phyloP scores from a whole-genome alignment of 192 early-diverging fungal species.

The Coemansia sp. region DNA sequence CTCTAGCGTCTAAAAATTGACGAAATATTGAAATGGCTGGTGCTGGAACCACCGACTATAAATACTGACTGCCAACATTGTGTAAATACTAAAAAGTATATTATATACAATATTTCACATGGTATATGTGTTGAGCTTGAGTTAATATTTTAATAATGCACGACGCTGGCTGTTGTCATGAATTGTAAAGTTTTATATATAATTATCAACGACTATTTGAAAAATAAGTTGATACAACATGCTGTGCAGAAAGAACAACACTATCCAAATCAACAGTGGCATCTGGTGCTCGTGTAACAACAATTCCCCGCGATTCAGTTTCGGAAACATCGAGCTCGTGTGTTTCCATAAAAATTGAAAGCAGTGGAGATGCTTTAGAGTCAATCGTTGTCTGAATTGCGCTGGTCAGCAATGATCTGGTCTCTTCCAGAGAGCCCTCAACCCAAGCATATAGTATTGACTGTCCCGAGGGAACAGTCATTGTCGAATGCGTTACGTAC shows the following conservation, averaged over 20 bases:
- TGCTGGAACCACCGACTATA: background rate
- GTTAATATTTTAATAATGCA: background rate
- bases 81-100: background rate
- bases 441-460: constrained; percentile 28
- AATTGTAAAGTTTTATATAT: background rate
- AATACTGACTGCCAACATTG: background rate
- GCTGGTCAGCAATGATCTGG: constrained; percentile 1
- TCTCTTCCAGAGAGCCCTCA: constrained; percentile 9
- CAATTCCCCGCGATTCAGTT: background rate
- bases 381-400: constrained; percentile 15
- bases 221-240: background rate
- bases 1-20: background rate
- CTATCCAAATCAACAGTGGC: constrained; percentile 27
- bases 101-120: background rate
- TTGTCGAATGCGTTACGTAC: constrained; percentile 33
- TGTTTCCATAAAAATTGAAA: constrained; percentile 19
- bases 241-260: constrained; percentile 15
- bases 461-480: constrained; percentile 30
- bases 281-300: constrained; percentile 15
- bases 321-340: constrained; percentile 11
- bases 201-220: background rate
- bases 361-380: constrained; percentile 5
- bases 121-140: background rate
- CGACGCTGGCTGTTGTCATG: too few relatives aligned
- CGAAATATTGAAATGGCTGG: background rate